A percentile compares a stretch with the other conserved stretches of the same genome.
phyloP scores from a whole-genome alignment of 306 rosid genomes.

The Quercus glauca region DNA sequence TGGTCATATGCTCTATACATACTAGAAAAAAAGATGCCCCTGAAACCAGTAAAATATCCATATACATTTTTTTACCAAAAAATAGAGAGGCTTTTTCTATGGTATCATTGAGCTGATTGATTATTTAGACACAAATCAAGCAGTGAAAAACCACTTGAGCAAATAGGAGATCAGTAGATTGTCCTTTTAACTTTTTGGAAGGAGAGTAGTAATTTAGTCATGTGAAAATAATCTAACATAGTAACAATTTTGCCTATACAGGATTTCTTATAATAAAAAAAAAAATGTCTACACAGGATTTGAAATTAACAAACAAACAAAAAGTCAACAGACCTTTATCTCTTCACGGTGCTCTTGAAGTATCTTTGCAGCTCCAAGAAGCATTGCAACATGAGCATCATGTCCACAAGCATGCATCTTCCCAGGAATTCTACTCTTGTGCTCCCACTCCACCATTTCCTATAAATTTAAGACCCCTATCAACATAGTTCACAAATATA shows the following conservation, averaged over 20 bases:
- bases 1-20: neutral
- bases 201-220: neutral
- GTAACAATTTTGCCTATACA: neutral
- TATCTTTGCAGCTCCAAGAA: conserved; percentile 87
- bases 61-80: neutral
- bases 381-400: conserved; percentile 91
- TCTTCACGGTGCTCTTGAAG: conserved; percentile 74
- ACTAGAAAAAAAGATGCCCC: neutral
- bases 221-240: neutral
- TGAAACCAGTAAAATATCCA: neutral
- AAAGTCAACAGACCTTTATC: conserved; percentile 42
- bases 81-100: neutral
- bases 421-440: conserved; percentile 76
- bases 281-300: neutral
- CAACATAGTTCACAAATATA: neutral
- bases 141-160: neutral
- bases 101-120: neutral
- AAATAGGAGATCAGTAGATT: neutral
- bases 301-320: neutral
- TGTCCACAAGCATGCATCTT: conserved; percentile 99
- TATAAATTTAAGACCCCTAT: conserved; percentile 13
- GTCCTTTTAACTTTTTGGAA: neutral
- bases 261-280: no score
- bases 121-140: neutral
- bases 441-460: conserved; percentile 98